Evolutionary conservation across 768 basidiomycete species (phyloP).

Genomic region (Lentinula detonsa): DNA sequence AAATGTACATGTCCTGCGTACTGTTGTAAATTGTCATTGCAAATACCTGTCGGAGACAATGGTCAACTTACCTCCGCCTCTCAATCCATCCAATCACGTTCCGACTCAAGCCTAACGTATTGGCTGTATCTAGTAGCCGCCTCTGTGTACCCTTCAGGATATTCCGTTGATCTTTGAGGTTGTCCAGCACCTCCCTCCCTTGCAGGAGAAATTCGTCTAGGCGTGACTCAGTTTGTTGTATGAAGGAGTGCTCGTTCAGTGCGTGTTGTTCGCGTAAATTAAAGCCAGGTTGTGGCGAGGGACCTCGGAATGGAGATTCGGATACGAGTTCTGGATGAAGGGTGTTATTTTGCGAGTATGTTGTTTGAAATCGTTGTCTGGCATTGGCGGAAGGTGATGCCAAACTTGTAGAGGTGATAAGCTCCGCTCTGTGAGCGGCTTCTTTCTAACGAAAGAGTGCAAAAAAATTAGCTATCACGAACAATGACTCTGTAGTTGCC

Average conservation of each 20-base stretch:
- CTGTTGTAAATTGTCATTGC: constrained; percentile 29
- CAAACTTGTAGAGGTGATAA: constrained; percentile 45
- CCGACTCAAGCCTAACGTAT: constrained; percentile 88
- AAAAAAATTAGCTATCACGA: neutral
- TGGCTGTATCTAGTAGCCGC: constrained; percentile 82
- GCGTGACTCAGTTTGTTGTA: constrained; percentile 73
- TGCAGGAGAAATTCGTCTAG: constrained; percentile 92
- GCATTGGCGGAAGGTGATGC: constrained; percentile 46
- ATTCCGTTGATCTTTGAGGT: constrained; percentile 86
- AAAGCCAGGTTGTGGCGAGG: constrained; percentile 48
- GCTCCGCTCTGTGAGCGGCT: constrained; percentile 54
- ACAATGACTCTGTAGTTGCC: constrained; percentile 11
- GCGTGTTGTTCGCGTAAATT: constrained; percentile 70
- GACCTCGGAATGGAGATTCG: constrained; percentile 80
- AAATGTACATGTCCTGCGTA: constrained; percentile 94
- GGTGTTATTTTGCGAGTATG: constrained; percentile 36
- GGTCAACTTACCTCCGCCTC: constrained; percentile 64
- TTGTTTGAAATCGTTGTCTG: constrained; percentile 59
- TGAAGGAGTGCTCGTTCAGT: constrained; percentile 82
- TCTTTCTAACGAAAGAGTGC: constrained; percentile 38
- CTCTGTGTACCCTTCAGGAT: constrained; percentile 94
- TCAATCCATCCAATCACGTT: constrained; percentile 98
- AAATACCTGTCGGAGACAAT: neutral
- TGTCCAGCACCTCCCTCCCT: constrained; percentile 87
- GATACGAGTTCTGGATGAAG: constrained; percentile 52